Percentiles rank a stretch among this genome's conserved stretches.
phyloP scores from a whole-genome alignment of 257 asterid species.

The Ophiorrhiza pumila region DNA sequence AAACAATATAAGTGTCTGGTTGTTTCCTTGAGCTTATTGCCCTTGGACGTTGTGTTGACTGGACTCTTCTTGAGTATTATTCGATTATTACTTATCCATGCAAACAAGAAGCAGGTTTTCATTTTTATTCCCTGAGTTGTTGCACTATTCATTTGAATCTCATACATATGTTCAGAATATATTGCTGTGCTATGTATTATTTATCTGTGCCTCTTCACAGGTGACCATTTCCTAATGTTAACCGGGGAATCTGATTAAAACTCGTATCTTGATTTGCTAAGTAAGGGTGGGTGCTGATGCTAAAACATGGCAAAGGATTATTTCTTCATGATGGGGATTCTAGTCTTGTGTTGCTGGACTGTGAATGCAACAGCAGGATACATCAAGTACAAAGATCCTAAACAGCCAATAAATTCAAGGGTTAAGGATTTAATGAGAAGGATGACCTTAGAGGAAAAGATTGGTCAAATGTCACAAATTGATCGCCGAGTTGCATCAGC shows the following conservation, averaged over 20 bases:
- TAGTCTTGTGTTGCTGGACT: constrained; percentile 12
- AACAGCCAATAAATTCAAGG: constrained; percentile 32
- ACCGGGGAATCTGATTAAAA: background rate
- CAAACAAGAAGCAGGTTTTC: too few relatives aligned
- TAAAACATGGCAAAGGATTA: constrained; percentile 6
- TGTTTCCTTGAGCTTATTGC: background rate
- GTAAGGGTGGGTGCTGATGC: constrained; percentile 7
- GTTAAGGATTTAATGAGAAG: constrained; percentile 42
- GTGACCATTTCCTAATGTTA: background rate
- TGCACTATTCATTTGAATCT: background rate
- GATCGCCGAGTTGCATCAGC: constrained; percentile 51
- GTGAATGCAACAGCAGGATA: constrained; percentile 13
- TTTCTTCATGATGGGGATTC: background rate
- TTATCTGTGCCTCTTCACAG: background rate
- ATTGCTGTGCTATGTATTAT: background rate
- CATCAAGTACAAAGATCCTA: constrained; percentile 53
- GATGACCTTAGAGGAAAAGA: constrained; percentile 60
- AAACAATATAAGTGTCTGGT: background rate
- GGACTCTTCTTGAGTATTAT: too few relatives aligned
- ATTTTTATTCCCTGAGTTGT: too few relatives aligned
- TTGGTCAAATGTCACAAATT: constrained; percentile 68
- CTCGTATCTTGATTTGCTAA: constrained; percentile 1
- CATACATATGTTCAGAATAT: too few relatives aligned
- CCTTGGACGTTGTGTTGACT: too few relatives aligned
- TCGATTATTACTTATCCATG: too few relatives aligned